Conservation (phyloP, 805 yeast genomes). For the Wickerhamomyces chambardii region DNA sequence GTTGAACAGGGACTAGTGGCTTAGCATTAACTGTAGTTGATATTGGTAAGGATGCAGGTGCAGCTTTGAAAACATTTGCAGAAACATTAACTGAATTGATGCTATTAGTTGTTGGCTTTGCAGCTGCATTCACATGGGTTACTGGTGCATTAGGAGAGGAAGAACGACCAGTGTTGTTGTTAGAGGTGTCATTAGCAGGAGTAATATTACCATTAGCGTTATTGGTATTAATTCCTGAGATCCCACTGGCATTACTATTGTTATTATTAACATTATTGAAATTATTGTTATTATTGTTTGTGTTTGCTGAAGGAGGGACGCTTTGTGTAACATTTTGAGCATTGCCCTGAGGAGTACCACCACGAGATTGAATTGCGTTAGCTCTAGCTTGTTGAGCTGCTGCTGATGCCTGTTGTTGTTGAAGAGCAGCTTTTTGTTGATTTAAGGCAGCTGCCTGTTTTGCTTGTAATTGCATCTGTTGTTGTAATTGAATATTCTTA, state of each 20-base stretch:
- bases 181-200: constrained; percentile 5
- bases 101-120: constrained; percentile 24
- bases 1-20: constrained; percentile 54
- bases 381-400: too few species aligned
- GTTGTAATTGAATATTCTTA: constrained; percentile 1
- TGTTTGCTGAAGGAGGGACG: constrained; percentile 3
- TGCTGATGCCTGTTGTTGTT: too few species aligned
- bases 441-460: too few species aligned
- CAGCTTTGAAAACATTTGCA: constrained; percentile 25
- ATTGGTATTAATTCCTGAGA: constrained; percentile 2
- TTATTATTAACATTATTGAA: constrained; percentile 5
- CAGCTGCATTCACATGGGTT: constrained; percentile 41
- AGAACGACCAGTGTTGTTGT: constrained; percentile 8
- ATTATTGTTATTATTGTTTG: too few species aligned
- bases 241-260: constrained; percentile 9
- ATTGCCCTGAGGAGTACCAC: too few species aligned
- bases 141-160: constrained; percentile 28
- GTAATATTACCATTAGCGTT: constrained; percentile 10
- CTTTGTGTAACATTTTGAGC: too few species aligned
- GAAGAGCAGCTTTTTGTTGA: too few species aligned
- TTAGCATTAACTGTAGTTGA: constrained; percentile 60
- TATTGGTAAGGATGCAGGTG: constrained; percentile 60
- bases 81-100: constrained; percentile 15
- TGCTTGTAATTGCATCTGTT: too few species aligned
- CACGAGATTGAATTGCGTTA: too few species aligned